Evolutionary conservation across 2,329 filamentous ascomycete genomes (phyloP), one percentile per base, ranked within the genome.

Genomic region (Sarocladium brachiariae): DNA sequence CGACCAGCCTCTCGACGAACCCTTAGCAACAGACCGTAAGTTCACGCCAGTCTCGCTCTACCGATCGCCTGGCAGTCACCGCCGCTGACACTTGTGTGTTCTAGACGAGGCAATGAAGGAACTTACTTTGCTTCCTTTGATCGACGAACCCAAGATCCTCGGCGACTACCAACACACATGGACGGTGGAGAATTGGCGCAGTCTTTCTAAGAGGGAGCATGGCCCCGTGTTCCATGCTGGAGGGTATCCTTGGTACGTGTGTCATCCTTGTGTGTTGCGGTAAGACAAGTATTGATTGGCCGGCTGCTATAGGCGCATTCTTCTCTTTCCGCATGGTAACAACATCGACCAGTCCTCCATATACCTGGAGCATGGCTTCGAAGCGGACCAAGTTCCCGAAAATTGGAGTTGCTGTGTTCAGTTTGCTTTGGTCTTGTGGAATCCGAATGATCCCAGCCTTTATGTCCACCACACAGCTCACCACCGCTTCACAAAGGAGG

Each of bases 321-420:
- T 99, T 13, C 90, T 99, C 65, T 99, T 99, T 63, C 92, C 93
- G 0, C 90, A 84, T 56, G 93, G 93, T 49, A 99, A 99, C 66
- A 92, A 95, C 58, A 87, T 91, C 51, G 92, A 97, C 57, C 87
- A 89, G 62, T 89, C 87, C 43, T 97, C 93, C 5, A 89, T 99
- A 65, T 99, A 97, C 67, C 81, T 99, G 19, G 93, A 99, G 67
- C 93, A 97, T 66, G 93, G 89, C 39, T 96, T 88, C 69, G 86
- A 89, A 21, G 75, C 86, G 18, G 72, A 70, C 56, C 80, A 82
- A 54, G 78, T 92, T 10, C 89, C 92, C 11, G 88, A 96, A 39
- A 87, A 95, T 64, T 99, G 92, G 89, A 93, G 91, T 67, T 92
- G 89, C 60, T 99, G 93, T 64, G 89, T 95, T 39, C 93, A 97